Conservation (phyloP, 2,329 filamentous ascomycete species). For the Fusarium proliferatum region DNA sequence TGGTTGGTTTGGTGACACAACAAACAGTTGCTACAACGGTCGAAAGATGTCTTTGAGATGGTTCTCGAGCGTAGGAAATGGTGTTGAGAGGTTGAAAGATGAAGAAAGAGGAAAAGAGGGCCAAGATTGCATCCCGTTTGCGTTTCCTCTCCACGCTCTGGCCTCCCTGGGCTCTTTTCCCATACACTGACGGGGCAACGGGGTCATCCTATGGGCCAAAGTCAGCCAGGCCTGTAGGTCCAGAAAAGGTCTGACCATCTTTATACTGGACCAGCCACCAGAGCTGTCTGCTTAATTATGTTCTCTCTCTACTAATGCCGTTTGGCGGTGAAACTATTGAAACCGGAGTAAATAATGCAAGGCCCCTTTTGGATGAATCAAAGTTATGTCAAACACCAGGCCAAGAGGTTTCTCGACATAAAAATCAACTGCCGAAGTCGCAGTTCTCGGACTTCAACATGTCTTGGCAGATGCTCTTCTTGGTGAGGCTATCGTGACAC, state of each 20-base stretch:
- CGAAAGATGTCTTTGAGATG: slow-evolving; percentile 18
- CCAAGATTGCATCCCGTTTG: slow-evolving; percentile 35
- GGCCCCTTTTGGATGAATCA: slow-evolving; percentile 22
- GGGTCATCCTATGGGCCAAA: slow-evolving; percentile 29
- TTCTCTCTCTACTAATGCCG: slow-evolving; percentile 17
- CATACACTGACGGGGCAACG: slow-evolving; percentile 49
- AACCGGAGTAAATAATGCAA: slow-evolving; percentile 37
- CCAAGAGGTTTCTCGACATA: slow-evolving; percentile 16
- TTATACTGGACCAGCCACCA: accelerated
- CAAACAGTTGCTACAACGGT: slow-evolving; percentile 6
- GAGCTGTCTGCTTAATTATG: slow-evolving; percentile 4
- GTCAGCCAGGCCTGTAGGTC: slow-evolving; percentile 14
- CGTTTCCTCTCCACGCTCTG: slow-evolving; percentile 43
- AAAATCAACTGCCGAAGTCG: neutral
- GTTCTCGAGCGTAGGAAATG: slow-evolving; percentile 13
- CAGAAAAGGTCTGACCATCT: neutral
- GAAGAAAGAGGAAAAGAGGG: slow-evolving; percentile 39
- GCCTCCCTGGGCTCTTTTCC: slow-evolving; percentile 40
- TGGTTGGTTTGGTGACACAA: slow-evolving; percentile 28
- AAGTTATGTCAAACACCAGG: slow-evolving; percentile 12
- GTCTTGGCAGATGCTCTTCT: neutral
- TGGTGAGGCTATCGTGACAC: neutral
- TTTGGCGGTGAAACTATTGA: slow-evolving; percentile 38
- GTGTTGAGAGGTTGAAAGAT: slow-evolving; percentile 43
- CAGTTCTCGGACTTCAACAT: neutral